A percentile compares a stretch with the other conserved stretches of the same genome.
Conservation (phyloP, 352 stramenopile genomes). For the Detonula confervacea region DNA sequence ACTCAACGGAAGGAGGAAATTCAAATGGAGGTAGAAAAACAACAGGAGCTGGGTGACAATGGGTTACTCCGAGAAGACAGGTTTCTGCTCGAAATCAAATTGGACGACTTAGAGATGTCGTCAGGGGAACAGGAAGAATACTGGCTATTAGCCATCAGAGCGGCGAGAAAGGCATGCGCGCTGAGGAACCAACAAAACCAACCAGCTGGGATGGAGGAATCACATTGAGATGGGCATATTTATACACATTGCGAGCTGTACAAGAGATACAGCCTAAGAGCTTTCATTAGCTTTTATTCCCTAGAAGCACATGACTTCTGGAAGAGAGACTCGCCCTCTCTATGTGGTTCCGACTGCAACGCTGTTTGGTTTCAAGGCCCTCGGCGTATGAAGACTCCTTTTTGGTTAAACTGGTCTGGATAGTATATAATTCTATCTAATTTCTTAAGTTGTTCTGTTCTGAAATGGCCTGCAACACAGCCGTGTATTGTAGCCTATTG, state of each 20-base stretch:
- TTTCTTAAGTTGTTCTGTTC: conserved; percentile 5
- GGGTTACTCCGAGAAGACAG: conserved; percentile 8
- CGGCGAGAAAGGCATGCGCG: conserved; percentile 6
- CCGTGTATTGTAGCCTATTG: too few species aligned
- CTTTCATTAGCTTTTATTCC: conserved; percentile 4
- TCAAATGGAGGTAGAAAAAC: conserved; percentile 28
- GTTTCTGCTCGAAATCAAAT: conserved; percentile 32
- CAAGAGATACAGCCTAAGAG: background rate
- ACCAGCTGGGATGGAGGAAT: background rate
- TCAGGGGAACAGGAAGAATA: conserved; percentile 23
- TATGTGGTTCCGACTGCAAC: conserved; percentile 1
- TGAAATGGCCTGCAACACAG: too few species aligned
- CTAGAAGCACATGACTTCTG: background rate
- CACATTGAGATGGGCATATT: background rate
- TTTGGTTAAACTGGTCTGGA: conserved; percentile 10
- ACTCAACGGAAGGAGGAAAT: conserved; percentile 29
- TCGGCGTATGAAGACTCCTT: conserved; percentile 8
- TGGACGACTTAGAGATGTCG: conserved; percentile 15
- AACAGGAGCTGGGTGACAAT: conserved; percentile 15
- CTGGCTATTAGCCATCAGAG: conserved; percentile 23
- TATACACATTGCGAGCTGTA: too few species aligned
- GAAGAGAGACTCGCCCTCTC: background rate
- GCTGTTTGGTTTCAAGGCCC: background rate
- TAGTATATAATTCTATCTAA: background rate
- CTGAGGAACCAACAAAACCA: background rate